Base-by-base conservation (phyloP, 495 filamentous ascomycete species). In the Jackrogersella multiformis region DNA sequence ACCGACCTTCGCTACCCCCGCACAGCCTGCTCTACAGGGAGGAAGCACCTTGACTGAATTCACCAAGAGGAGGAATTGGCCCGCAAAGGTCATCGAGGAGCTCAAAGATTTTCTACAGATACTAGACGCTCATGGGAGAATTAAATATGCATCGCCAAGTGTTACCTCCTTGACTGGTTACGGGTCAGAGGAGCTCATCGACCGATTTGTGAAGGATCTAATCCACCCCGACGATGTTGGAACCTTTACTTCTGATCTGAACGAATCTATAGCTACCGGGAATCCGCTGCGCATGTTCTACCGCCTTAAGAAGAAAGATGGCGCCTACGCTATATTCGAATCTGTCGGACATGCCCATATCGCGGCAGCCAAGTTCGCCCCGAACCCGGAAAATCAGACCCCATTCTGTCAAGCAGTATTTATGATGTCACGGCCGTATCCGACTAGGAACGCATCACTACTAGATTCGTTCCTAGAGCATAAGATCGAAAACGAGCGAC, bases 381-480 rank as follows among this genome's bases (percentile, higher is more conserved):
- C 88, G 56, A 88, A 88, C 62, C 84, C 85, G 0, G 84, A 81
- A 35, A 88, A 89, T 56, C 81, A 82, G 54, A 81, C 87, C 26
- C 85, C 88, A 2, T 89, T 88, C 66, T 97, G 94, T 77, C 86
- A 90, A 63, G 94, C 94, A 15, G 90, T 97, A 72, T 97, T 98
- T 77, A 91, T 99, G 81, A 92, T 97, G 87, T 88, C 92, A 21
- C 85, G 95, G 18, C 95, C 93, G 8, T 97, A 97, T 76, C 93
- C 93, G 5, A 95, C 90, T 46, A 92, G 90, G 74, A 95, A 93
- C 72, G 88, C 92, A 0, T 87, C 85, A 8, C 81, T 97, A 6
- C 78, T 99, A 49, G 93, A 99, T 76, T 96, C 94, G 0, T 97
- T 97, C 64, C 81, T 99, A 12, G 95, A 99, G 76, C 94, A 97